phyloP scores from a whole-genome alignment of 2,329 filamentous ascomycete species.

The Sphaerulina populicola region DNA sequence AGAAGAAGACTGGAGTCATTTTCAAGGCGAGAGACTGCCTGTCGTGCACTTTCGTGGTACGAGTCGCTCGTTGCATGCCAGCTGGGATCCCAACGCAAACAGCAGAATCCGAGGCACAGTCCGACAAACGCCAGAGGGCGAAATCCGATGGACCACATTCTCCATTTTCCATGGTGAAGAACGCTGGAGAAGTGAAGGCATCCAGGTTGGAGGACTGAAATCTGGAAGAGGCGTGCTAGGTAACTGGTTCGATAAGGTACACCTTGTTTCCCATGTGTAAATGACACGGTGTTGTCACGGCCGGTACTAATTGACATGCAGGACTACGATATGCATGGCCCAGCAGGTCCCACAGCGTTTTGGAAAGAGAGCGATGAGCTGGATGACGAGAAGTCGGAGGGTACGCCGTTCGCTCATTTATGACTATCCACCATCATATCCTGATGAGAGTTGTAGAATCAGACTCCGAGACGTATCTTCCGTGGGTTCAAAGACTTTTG shows the following conservation, averaged over 20 bases:
- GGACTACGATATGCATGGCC: constrained; percentile 61
- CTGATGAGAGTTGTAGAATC: constrained; percentile 1
- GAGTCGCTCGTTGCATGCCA: constrained; percentile 54
- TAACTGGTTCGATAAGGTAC: constrained; percentile 68
- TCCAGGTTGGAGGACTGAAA: constrained; percentile 61
- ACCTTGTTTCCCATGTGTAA: not conserved
- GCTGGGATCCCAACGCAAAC: constrained; percentile 61
- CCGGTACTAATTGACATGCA: constrained; percentile 25
- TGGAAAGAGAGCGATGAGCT: constrained; percentile 61
- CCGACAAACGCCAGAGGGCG: constrained; percentile 58
- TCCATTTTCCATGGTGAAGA: constrained; percentile 58
- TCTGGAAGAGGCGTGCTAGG: constrained; percentile 62
- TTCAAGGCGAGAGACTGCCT: constrained; percentile 41
- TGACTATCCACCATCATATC: constrained; percentile 12
- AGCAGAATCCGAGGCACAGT: constrained; percentile 59
- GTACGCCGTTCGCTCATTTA: constrained; percentile 22
- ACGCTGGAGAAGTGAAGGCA: constrained; percentile 66
- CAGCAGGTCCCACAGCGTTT: constrained; percentile 65
- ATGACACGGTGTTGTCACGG: not conserved
- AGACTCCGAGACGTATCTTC: constrained; percentile 2
- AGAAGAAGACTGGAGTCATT: constrained; percentile 26
- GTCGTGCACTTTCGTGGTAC: constrained; percentile 61
- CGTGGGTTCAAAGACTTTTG: constrained; percentile 6
- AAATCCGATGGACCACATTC: constrained; percentile 65
- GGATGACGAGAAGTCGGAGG: constrained; percentile 25